Conservation (phyloP, 495 filamentous ascomycete species). For the Annulohypoxylon moriforme region DNA sequence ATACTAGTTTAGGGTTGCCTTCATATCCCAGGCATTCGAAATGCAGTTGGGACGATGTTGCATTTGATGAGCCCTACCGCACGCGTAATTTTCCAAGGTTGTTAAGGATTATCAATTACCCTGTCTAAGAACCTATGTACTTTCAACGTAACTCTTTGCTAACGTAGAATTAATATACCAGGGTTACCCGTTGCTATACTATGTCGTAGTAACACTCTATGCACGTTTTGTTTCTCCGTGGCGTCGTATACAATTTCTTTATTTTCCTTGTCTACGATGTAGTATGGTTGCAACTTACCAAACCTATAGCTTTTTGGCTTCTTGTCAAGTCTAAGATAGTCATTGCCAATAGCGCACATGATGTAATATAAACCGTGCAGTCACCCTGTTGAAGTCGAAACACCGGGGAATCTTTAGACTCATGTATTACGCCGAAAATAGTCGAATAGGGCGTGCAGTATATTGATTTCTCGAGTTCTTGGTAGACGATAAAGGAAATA, state of each 20-base stretch:
- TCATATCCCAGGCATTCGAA: neutral
- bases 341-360: too few relatives aligned
- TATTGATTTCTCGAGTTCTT: neutral
- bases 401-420: neutral
- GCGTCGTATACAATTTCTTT: neutral
- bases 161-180: neutral
- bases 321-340: neutral
- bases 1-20: neutral
- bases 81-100: neutral
- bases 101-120: neutral
- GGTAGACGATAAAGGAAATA: neutral
- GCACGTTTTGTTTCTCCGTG: neutral
- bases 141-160: neutral
- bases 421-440: neutral
- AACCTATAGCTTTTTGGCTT: too few relatives aligned
- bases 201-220: neutral
- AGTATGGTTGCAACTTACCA: neutral
- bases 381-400: neutral
- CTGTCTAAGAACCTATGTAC: neutral
- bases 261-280: neutral
- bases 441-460: neutral
- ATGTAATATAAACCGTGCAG: too few relatives aligned
- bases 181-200: neutral
- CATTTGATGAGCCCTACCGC: neutral
- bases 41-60: neutral